Base-by-base conservation (phyloP, 2,329 filamentous ascomycete genomes). In the Fusarium goolgardi region DNA sequence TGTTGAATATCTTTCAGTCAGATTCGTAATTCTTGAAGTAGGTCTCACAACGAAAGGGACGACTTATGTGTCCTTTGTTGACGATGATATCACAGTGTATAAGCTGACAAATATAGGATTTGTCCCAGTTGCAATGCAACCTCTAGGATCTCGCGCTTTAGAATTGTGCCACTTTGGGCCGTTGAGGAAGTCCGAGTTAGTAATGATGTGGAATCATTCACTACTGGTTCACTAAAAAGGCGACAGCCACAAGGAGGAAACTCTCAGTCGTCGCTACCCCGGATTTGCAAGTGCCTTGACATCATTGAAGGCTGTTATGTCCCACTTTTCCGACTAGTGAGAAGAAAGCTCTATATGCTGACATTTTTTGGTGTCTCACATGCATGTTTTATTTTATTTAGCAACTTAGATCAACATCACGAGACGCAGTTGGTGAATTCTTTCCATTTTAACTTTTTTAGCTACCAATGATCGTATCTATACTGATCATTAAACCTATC, bases 281-380 rank as follows among this genome's bases (percentile, higher is more conserved):
- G n/a, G 67, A 70, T 70, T 70, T 70, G 27, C n/a, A 52, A 25
- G 37, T n/a, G n/a, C 25, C 13, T 49, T 70, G 63, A 70, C 67
- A 70, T 67, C 63, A 70, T 69, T 44, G 29, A 34, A 50, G 43
- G 51, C 29, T 34, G 41, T 13, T 6, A 9, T 5, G 45, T 8
- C 34, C 62, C 65, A 20, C 62, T 59, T 62, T 63, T 70, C 50
- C 25, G 46, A 45, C 56, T 40, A 55, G 52, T 59, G 20, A 43
- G 23, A 57, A n/a, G 23, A 49, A 20, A 52, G 41, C 25, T 25
- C 5, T 53, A 59, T 13, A 25, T 60, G 50, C 37, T 52, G 27
- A 60, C 50, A 50, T 35, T 32, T 12, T 20, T 27, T 51, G 16
- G 18, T 49, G 47, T 51, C 47, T 54, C 40, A 54, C 40, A 47